Evolutionary conservation across 805 yeast genomes (phyloP).

Genomic region (Zygotorulaspora chibaensis): DNA sequence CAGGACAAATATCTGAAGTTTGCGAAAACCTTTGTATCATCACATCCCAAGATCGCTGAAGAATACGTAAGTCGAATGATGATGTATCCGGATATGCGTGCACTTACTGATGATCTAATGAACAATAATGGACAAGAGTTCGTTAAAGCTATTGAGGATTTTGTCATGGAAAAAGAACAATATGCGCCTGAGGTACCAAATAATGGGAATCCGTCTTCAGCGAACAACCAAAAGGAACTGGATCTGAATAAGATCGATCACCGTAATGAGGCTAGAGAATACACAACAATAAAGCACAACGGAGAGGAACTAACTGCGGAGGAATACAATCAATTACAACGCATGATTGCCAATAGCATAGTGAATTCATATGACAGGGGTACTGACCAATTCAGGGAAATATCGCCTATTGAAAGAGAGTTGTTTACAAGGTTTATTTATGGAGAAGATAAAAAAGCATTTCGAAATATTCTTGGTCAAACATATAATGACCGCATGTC

Average conservation of each 20-base stretch:
- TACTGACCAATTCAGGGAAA: constrained; percentile 25
- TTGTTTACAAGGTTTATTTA: constrained; percentile 31
- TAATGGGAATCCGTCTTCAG: background rate
- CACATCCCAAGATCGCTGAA: constrained; percentile 34
- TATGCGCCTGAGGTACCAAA: constrained; percentile 1
- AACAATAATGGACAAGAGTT: constrained; percentile 68
- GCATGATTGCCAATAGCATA: constrained; percentile 33
- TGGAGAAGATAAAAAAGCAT: constrained; percentile 29
- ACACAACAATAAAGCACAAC: constrained; percentile 30
- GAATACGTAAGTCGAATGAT: constrained; percentile 32
- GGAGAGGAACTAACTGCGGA: constrained; percentile 30
- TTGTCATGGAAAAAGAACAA: constrained; percentile 46
- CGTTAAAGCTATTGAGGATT: constrained; percentile 72
- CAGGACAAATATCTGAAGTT: constrained; percentile 27
- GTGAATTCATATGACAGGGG: constrained; percentile 29
- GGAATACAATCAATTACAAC: constrained; percentile 31
- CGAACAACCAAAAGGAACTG: constrained; percentile 2
- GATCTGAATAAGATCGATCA: constrained; percentile 13
- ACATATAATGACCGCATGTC: constrained; percentile 28
- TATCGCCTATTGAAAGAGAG: constrained; percentile 31
- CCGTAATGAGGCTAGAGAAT: constrained; percentile 22
- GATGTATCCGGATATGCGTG: constrained; percentile 43
- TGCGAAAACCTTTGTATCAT: constrained; percentile 32
- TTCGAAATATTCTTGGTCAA: constrained; percentile 29
- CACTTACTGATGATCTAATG: constrained; percentile 76